Evolutionary conservation across 768 basidiomycete species (phyloP), one percentile per base, ranked within the genome.

Genomic region (Termitomyces eurrhizus): DNA sequence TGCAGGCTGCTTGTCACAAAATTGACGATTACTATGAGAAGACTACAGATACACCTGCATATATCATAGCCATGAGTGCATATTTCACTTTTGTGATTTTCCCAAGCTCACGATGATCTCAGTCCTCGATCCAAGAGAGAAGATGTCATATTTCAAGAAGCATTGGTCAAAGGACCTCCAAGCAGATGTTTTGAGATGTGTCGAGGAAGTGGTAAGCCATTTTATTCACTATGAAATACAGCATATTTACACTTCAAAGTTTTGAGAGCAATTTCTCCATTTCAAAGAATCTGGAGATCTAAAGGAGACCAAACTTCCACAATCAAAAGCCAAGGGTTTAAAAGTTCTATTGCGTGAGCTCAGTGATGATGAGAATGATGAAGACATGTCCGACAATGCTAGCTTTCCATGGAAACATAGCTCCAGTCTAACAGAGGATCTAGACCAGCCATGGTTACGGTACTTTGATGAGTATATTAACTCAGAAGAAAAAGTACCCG

Each of bases 21-120:
- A 63, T 78, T 18, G 57, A 64, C 18, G 66, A 73, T 29, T 76
- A 78, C 57, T 76, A 78, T 60, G 62, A 71, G 37, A 67, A 69
- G 42, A 44, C 18, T 0, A 44, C n/a, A n/a, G n/a, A 44, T n/a
- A 9, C n/a, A 9, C 42, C 18, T 8, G 18, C n/a, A 8, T 44
- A 44, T 7, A 44, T 44, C 8, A 44, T 44, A n/a, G 7, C n/a
- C n/a, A 44, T 44, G 67, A 61, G 73, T 77, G 56, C 11, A 71
- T 35, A 29, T 39, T 36, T 29, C 49, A 3, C 8, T 4, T 39
- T 16, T 41, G 32, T 18, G 14, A 2, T 32, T 18, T 29, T 24
- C n/a, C 5, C 9, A 2, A 16, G 6, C 13, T 16, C 24, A 26
- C 4, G 3, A 14, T 5, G 26, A 26, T 9, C 18, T 45, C 53